phyloP scores from a whole-genome alignment of 352 stramenopile genomes.

The Phytophthora agathidicida region DNA sequence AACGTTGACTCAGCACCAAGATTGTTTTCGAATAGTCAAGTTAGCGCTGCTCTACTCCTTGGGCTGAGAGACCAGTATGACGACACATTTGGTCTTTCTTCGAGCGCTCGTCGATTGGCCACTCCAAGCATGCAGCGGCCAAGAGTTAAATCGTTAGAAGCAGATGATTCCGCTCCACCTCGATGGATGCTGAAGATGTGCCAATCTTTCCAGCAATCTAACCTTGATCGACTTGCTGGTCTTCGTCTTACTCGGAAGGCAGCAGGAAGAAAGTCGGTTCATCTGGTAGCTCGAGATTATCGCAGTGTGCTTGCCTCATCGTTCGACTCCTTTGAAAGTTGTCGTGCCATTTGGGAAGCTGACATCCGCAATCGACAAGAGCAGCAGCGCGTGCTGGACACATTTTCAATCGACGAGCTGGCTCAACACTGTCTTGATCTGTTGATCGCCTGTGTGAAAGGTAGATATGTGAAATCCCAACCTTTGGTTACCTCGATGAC shows the following conservation, averaged over 20 bases:
- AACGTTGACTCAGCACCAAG: conserved; percentile 2
- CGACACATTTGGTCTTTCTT: conserved; percentile 67
- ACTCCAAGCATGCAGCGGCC: background rate
- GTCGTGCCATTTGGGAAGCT: conserved; percentile 53
- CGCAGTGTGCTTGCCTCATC: conserved; percentile 33
- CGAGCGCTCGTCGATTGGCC: conserved; percentile 30
- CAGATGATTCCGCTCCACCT: conserved; percentile 35
- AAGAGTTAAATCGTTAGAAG: background rate
- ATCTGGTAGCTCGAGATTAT: conserved; percentile 60
- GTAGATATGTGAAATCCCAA: conserved; percentile 4
- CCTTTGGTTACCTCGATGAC: background rate
- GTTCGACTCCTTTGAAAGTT: conserved; percentile 54
- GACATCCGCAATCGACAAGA: conserved; percentile 33
- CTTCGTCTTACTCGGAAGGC: conserved; percentile 43
- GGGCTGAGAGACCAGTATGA: conserved; percentile 62
- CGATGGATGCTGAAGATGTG: conserved; percentile 73
- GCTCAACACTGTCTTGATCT: conserved; percentile 57
- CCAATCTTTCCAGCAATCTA: conserved; percentile 55
- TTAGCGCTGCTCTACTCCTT: conserved; percentile 62
- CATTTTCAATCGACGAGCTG: conserved; percentile 46
- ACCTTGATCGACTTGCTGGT: conserved; percentile 51
- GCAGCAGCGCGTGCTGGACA: conserved; percentile 29
- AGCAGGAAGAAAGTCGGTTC: conserved; percentile 43
- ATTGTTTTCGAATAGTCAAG: conserved; percentile 41
- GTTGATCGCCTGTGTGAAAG: conserved; percentile 67